Conservation (phyloP, 2,329 filamentous ascomycete genomes). For the Ploettnerulaceae sp. region DNA sequence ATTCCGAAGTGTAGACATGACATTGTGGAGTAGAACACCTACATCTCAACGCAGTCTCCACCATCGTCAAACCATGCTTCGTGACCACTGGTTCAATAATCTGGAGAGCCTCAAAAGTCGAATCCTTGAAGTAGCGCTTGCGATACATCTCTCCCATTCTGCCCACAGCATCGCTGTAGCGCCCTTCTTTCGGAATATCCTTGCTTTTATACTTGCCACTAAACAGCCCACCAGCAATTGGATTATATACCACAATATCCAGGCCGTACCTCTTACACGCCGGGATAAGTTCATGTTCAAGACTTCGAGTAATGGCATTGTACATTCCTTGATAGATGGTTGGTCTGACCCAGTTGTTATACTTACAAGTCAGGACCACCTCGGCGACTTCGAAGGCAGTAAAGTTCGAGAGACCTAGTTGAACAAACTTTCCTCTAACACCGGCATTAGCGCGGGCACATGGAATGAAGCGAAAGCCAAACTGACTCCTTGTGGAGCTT, state of each 20-base stretch:
- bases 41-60: constrained; percentile 59
- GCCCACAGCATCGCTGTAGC: constrained; percentile 55
- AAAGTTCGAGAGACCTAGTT: constrained; percentile 70
- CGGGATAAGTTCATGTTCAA: constrained; percentile 70
- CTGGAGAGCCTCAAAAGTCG: constrained; percentile 50
- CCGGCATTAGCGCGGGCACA: constrained; percentile 2
- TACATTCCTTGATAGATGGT: constrained; percentile 88
- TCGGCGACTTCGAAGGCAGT: constrained; percentile 86
- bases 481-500: constrained; percentile 64
- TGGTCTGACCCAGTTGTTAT: constrained; percentile 43
- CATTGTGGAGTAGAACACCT: no score
- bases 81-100: constrained; percentile 55
- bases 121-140: constrained; percentile 48
- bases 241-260: constrained; percentile 78
- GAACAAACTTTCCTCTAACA: constrained; percentile 68
- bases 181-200: constrained; percentile 56
- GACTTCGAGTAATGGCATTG: constrained; percentile 70
- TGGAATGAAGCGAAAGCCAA: no score
- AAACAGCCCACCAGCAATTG: constrained; percentile 74
- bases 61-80: constrained; percentile 53
- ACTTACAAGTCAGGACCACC: constrained; percentile 51
- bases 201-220: constrained; percentile 60
- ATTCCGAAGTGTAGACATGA: no score
- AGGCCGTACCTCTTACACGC: constrained; percentile 72
- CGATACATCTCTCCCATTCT: constrained; percentile 47